Evolutionary conservation across 306 rosid genomes (phyloP).

Genomic region (Dryas octopetala): DNA sequence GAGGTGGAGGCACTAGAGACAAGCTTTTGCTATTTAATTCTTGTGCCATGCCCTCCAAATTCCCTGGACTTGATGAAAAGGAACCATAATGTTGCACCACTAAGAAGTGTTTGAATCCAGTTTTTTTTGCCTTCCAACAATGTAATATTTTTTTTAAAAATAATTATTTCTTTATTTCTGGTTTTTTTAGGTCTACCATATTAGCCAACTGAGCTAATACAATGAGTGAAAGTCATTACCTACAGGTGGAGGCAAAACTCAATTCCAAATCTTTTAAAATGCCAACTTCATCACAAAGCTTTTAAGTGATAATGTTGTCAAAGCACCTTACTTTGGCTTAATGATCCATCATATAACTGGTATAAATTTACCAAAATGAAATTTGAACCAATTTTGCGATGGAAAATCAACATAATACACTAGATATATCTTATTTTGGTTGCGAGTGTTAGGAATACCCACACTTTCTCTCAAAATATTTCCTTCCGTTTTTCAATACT

Average conservation of each 20-base stretch:
- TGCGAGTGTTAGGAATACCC: neutral
- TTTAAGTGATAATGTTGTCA: neutral
- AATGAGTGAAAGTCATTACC: neutral
- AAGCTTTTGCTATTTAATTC: neutral
- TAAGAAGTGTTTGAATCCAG: neutral
- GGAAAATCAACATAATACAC: neutral
- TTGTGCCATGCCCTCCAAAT: conserved; percentile 5
- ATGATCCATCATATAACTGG: neutral
- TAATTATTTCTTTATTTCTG: neutral
- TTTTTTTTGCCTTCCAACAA: neutral
- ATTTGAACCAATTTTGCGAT: neutral
- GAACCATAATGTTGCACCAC: neutral
- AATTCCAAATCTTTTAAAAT: neutral
- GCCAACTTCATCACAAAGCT: neutral
- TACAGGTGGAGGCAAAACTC: neutral
- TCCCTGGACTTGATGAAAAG: conserved; percentile 3
- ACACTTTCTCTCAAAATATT: neutral
- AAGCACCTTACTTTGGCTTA: neutral
- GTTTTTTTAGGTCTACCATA: neutral
- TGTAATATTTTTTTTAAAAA: neutral
- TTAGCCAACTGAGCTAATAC: neutral
- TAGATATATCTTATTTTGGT: neutral
- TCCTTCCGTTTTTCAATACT: neutral
- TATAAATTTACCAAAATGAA: neutral
- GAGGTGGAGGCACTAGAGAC: neutral